Conservation (phyloP, 1,284 basidiomycete genomes). For the Cystobasidium pallidum region DNA sequence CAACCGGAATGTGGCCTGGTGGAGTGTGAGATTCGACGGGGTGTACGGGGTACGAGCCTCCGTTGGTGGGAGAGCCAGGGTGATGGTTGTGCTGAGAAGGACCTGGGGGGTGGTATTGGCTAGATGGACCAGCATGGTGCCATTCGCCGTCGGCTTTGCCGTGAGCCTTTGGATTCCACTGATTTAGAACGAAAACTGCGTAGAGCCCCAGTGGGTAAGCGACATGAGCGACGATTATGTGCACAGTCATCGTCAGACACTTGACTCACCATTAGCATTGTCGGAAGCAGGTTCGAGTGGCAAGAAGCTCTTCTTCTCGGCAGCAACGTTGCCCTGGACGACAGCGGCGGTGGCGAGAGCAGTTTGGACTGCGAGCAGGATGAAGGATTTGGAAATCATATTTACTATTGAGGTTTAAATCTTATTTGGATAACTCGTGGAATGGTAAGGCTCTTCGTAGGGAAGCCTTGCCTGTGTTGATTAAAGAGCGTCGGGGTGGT, state of each 20-base stretch:
- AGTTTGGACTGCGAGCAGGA: conserved; percentile 30
- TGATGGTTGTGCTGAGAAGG: conserved; percentile 14
- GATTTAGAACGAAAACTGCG: conserved; percentile 27
- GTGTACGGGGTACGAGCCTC: neutral
- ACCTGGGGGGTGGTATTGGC: conserved; percentile 13
- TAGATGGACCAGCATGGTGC: conserved; percentile 33
- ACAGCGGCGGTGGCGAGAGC: conserved; percentile 36
- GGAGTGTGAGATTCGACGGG: neutral
- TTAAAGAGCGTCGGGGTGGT: conserved; percentile 29
- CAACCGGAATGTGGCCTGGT: neutral
- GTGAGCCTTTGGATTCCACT: conserved; percentile 42
- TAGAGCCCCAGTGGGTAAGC: no score
- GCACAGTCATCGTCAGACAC: no score
- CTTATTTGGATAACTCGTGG: neutral
- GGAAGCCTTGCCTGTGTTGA: conserved; percentile 21
- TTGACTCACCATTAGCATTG: conserved; percentile 27
- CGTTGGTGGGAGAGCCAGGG: conserved; percentile 9
- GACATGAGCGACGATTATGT: no score
- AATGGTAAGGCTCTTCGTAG: conserved; percentile 23
- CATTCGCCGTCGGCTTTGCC: conserved; percentile 14
- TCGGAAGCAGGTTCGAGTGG: conserved; percentile 16
- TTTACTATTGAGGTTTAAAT: conserved; percentile 3
- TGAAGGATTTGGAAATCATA: conserved; percentile 30
- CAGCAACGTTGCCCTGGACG: neutral
- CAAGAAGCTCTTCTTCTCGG: conserved; percentile 4